Conservation (phyloP, 345 rosid species). For the Syzygium grande region DNA sequence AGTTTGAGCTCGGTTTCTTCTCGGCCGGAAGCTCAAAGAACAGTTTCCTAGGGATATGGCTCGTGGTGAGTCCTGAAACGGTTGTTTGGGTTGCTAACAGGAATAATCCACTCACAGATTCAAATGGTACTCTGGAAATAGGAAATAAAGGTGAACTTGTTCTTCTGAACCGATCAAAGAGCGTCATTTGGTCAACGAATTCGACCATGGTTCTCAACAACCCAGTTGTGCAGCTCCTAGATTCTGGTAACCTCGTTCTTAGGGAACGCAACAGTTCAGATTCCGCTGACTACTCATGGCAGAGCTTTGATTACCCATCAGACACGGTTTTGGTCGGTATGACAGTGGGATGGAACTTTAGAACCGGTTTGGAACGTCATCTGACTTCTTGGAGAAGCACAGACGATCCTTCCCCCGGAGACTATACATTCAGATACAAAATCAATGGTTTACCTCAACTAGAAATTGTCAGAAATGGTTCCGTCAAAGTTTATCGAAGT, state of each 20-base stretch:
- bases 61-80: neutral
- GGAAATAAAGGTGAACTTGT: neutral
- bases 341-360: neutral
- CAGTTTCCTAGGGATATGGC: constrained; percentile 29
- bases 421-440: neutral
- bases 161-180: neutral
- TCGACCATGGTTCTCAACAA: neutral
- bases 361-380: neutral
- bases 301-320: neutral
- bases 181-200: constrained; percentile 12
- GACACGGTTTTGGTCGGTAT: neutral
- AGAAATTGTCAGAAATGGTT: neutral
- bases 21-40: constrained; percentile 2
- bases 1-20: constrained; percentile 10
- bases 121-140: constrained; percentile 11
- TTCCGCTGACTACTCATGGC: neutral
- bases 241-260: constrained; percentile 24
- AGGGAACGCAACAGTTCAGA: neutral
- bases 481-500: neutral
- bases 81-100: constrained; percentile 40
- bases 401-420: neutral
- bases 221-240: constrained; percentile 20
- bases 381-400: neutral
- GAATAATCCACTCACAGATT: constrained; percentile 8
- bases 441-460: neutral